Conservation (phyloP, 2,329 filamentous ascomycete genomes). For the Pseudocercospora eumusae region DNA sequence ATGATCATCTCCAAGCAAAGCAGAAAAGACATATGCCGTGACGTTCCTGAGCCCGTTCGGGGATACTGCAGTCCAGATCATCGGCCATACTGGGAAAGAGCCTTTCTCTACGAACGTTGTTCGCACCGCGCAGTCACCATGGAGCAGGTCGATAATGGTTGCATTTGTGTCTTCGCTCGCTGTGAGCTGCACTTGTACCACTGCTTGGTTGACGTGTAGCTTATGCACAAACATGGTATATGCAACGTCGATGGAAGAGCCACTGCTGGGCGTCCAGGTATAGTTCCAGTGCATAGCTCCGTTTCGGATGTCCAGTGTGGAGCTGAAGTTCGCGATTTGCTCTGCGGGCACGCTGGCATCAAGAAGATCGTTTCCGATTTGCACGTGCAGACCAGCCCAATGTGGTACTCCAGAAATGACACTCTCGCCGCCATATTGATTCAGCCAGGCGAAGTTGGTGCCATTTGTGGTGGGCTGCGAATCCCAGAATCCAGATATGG, state of each 20-base stretch:
- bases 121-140: constrained; percentile 68
- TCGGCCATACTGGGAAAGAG: constrained; percentile 51
- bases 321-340: constrained; percentile 62
- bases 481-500: constrained; percentile 68
- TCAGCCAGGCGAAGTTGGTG: constrained; percentile 68
- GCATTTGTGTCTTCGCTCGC: constrained; percentile 56
- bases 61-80: constrained; percentile 66
- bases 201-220: constrained; percentile 61
- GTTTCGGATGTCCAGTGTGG: constrained; percentile 63
- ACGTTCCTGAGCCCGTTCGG: constrained; percentile 64
- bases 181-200: constrained; percentile 61
- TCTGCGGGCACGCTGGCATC: constrained; percentile 61
- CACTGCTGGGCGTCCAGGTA: constrained; percentile 61
- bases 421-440: constrained; percentile 69
- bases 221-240: constrained; percentile 69
- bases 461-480: constrained; percentile 59
- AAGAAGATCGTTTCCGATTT: constrained; percentile 57
- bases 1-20: constrained; percentile 45
- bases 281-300: constrained; percentile 66
- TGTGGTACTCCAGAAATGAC: constrained; percentile 72
- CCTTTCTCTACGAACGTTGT: constrained; percentile 61
- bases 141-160: constrained; percentile 66
- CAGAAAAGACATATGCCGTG: constrained; percentile 61
- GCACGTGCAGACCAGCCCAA: constrained; percentile 62
- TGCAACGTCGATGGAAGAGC: constrained; percentile 57